Percentiles rank a stretch among this genome's conserved stretches.
Evolutionary conservation across 768 basidiomycete genomes (phyloP).

Genomic region (Tulasnella sp.): DNA sequence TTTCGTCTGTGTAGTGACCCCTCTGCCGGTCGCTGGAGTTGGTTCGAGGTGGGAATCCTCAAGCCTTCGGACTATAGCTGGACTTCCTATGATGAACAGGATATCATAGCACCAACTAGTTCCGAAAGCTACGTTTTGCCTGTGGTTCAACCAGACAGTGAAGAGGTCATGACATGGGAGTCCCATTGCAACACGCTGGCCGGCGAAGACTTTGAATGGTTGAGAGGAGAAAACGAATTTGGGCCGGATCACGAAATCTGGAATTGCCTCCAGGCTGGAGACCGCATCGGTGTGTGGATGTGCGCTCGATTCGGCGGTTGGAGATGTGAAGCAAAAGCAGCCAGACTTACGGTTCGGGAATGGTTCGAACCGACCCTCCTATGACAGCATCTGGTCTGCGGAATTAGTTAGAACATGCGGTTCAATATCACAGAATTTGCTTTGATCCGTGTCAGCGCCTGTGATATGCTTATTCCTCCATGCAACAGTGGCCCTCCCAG

Average conservation of each 20-base stretch:
- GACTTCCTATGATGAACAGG: too few relatives aligned
- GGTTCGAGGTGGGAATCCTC: background rate
- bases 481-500: too few relatives aligned
- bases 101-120: too few relatives aligned
- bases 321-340: background rate
- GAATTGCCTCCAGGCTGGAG: background rate
- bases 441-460: too few relatives aligned
- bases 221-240: background rate
- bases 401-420: background rate
- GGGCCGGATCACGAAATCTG: constrained; percentile 15
- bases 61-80: too few relatives aligned
- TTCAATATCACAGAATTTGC: too few relatives aligned
- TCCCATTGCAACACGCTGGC: constrained; percentile 2
- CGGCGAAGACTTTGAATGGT: background rate
- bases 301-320: constrained; percentile 1
- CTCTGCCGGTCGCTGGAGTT: background rate
- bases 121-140: background rate
- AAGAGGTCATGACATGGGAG: background rate
- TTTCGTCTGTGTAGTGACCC: background rate
- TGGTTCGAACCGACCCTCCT: background rate
- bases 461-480: too few relatives aligned
- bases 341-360: background rate
- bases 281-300: constrained; percentile 24
- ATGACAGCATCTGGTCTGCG: background rate
- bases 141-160: background rate